Base-by-base conservation (phyloP, 2,329 filamentous ascomycete genomes). In the Pestalotiopsis sp. region DNA sequence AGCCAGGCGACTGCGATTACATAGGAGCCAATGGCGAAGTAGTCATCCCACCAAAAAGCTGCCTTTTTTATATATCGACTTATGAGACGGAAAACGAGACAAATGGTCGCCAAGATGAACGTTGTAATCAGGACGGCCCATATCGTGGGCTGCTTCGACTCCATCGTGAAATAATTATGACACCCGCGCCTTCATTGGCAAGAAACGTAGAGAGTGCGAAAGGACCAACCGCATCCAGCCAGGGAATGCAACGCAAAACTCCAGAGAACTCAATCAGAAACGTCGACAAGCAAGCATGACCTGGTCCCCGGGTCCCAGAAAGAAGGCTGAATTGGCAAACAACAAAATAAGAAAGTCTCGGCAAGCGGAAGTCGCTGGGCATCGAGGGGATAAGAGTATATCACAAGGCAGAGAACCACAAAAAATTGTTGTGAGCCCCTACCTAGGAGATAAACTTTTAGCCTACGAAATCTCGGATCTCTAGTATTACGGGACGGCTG, bases 21-120 rank as follows among this genome's bases (percentile, higher is more conserved):
- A 41, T 62, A 62, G 17, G 23, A 31, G 9, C 59, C 59, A 17
- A 39, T 39, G 12, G 59, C 59, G 25, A 62, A 62, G 59, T 17
- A 62, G n/a, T 62, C 59, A 39, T 62, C 59, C 59, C 59, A 62
- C 59, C 59, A 62, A n/a, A 62, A 62, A 11, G 59, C 14, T n/a
- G 59, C 36, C 59, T 62, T 62, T 31, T 62, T 62, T 27, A 39
- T 17, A 20, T 38, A 62, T 14, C 59, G 59, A 39, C 59, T 62
- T 5, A 23, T 38, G 6, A 62, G 11, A 7, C 59, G 59, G 36
- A 62, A 31, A 11, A 20, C 11, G 11, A 62, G 36, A 39, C 59
- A 39, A 5, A 41, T 36, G 12, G 59, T 62, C 17, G 59, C 59
- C 59, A 62, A 39, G 12, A 62, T 27, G 27, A 62, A 62, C 4